phyloP scores from a whole-genome alignment of 2,329 filamentous ascomycete species.

The Colletotrichum nymphaeae region DNA sequence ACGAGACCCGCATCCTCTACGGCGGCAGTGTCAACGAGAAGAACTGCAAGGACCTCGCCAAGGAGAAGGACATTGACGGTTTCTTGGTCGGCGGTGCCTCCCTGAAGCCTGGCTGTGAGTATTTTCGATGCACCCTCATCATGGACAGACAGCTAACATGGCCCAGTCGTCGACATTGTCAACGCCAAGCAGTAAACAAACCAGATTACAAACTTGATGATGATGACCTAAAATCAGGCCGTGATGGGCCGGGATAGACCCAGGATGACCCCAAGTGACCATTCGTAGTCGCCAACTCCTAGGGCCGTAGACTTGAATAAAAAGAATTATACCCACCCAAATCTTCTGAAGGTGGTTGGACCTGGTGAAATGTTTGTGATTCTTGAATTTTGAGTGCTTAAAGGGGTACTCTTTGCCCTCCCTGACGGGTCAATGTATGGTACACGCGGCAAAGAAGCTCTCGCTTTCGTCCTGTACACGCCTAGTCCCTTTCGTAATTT shows the following conservation, averaged over 20 bases:
- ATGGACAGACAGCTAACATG: conserved; percentile 20
- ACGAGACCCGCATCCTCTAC: conserved; percentile 94
- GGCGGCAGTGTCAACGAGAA: conserved; percentile 97
- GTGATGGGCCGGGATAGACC: not conserved
- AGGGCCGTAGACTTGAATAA: conserved; percentile 9
- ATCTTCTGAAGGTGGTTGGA: not conserved
- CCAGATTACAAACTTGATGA: conserved; percentile 23
- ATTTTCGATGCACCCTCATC: not conserved
- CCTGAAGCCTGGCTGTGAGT: conserved; percentile 94
- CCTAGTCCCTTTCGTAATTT: conserved; percentile 16
- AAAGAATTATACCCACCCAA: conserved; percentile 17
- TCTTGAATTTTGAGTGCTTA: conserved; percentile 10
- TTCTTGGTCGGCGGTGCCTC: conserved; percentile 97
- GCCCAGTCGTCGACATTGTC: conserved; percentile 68
- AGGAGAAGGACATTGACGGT: conserved; percentile 95
- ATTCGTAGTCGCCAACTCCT: not conserved
- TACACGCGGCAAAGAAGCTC: conserved; percentile 26
- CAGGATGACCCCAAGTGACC: not conserved
- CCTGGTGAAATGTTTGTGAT: not conserved
- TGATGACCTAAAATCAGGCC: conserved; percentile 26
- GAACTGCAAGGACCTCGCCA: conserved; percentile 94
- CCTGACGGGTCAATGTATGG: conserved; percentile 22
- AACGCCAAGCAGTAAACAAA: conserved; percentile 63
- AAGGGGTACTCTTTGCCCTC: conserved; percentile 19
- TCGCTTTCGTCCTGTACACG: conserved; percentile 7